Conservation (phyloP, 176 grass and related monocot genomes). For the Guadua angustifolia region DNA sequence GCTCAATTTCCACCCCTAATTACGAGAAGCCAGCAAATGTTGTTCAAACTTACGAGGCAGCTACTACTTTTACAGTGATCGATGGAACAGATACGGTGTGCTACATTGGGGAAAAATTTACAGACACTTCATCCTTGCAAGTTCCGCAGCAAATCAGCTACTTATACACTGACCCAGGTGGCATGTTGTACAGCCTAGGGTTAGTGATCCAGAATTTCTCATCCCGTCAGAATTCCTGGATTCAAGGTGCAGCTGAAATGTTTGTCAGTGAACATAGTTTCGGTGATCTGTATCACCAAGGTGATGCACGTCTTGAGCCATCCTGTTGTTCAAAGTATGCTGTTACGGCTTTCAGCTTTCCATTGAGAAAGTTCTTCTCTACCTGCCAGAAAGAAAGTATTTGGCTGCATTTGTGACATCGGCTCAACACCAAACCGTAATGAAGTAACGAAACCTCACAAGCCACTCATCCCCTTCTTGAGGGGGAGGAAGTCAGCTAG, state of each 20-base stretch:
- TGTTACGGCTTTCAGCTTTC: constrained; percentile 87
- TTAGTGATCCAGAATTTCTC: not conserved
- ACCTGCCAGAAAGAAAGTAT: constrained; percentile 59
- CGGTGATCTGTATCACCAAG: not conserved
- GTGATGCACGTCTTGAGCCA: not conserved
- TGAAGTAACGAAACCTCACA: not conserved
- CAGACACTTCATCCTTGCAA: not conserved
- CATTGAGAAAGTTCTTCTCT: constrained; percentile 92
- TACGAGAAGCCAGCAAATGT: not conserved
- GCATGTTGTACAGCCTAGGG: not conserved
- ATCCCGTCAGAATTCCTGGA: not conserved
- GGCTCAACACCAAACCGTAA: not conserved
- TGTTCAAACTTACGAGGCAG: not conserved
- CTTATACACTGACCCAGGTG: not conserved
- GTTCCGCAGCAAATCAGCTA: not conserved
- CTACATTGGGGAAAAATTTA: not conserved
- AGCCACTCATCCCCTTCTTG: not conserved
- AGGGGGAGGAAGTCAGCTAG: not conserved
- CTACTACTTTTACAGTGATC: no score
- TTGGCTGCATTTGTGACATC: not conserved
- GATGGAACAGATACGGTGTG: not conserved
- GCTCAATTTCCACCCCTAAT: no score
- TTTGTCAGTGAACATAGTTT: not conserved
- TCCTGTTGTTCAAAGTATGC: constrained; percentile 74
- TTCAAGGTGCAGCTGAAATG: not conserved